phyloP scores from a whole-genome alignment of 1,139 yeast species.

The Diutina sp. region DNA sequence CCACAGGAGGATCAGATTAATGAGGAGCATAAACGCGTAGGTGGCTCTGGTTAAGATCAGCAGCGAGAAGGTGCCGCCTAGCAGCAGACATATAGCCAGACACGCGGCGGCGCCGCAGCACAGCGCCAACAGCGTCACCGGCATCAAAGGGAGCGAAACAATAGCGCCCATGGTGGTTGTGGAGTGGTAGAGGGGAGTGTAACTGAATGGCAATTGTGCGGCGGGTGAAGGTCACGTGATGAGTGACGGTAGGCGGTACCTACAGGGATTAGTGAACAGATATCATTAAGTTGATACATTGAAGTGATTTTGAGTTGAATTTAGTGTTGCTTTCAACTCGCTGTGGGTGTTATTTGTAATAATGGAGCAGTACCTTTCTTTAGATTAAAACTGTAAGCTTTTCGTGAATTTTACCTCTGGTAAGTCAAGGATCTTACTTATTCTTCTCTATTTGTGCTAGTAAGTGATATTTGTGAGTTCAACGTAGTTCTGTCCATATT shows the following conservation, averaged over 20 bases:
- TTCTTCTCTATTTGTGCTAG: no score
- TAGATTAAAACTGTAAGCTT: no score
- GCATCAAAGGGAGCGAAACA: constrained; percentile 52
- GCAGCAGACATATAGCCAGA: constrained; percentile 14
- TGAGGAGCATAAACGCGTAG: constrained; percentile 66
- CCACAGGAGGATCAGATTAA: constrained; percentile 85
- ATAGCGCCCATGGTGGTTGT: constrained; percentile 63
- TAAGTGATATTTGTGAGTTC: no score
- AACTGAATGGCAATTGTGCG: not conserved
- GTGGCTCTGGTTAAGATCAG: constrained; percentile 60
- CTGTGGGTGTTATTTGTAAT: no score
- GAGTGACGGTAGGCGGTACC: not conserved
- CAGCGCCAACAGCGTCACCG: not conserved
- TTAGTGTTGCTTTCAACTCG: no score
- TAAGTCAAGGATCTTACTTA: no score
- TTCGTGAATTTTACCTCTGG: no score
- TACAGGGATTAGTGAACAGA: no score
- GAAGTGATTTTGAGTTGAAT: no score
- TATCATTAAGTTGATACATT: no score
- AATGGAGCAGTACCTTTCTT: no score
- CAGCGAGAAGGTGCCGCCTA: constrained; percentile 51
- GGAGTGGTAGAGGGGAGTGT: not conserved
- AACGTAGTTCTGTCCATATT: no score
- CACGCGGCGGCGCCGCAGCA: constrained; percentile 2
- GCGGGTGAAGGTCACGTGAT: not conserved